Percentiles rank a stretch among this genome's conserved stretches.
phyloP scores from a whole-genome alignment of 257 asterid species.

The Gentiana dahurica region DNA sequence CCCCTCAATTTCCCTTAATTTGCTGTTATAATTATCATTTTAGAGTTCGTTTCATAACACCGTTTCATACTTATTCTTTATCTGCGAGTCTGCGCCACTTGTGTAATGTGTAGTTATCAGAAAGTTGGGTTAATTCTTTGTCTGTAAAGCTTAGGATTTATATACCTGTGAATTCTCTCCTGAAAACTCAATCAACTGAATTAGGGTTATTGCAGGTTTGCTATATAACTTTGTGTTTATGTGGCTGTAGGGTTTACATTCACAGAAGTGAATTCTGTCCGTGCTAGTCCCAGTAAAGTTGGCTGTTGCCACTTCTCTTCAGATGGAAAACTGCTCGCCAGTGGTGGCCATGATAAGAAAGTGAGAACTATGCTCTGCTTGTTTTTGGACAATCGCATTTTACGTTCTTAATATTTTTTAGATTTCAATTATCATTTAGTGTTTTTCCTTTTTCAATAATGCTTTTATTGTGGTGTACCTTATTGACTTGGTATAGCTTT shows the following conservation, averaged over 20 bases:
- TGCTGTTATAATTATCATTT: background rate
- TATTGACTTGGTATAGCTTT: background rate
- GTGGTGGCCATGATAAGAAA: conserved; percentile 96
- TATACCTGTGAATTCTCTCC: too few species aligned
- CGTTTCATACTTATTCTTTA: too few species aligned
- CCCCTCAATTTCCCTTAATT: background rate
- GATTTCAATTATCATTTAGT: background rate
- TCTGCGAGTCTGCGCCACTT: too few species aligned
- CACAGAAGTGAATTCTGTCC: conserved; percentile 54
- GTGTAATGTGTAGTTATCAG: too few species aligned
- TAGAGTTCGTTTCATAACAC: background rate
- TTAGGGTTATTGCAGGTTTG: background rate
- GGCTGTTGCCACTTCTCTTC: conserved; percentile 88
- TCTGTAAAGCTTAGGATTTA: too few species aligned
- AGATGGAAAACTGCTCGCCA: conserved; percentile 90
- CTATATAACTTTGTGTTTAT: background rate
- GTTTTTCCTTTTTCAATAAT: background rate
- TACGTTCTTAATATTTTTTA: background rate
- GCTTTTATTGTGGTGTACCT: too few species aligned
- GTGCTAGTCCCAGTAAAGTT: conserved; percentile 69
- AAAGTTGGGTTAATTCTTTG: too few species aligned
- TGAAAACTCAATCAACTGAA: too few species aligned
- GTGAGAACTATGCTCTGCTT: conserved; percentile 14
- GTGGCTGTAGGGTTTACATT: conserved; percentile 57
- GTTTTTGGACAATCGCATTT: background rate